Base-by-base conservation (phyloP, 192 early-diverging fungal species). In the Coemansia sp. region DNA sequence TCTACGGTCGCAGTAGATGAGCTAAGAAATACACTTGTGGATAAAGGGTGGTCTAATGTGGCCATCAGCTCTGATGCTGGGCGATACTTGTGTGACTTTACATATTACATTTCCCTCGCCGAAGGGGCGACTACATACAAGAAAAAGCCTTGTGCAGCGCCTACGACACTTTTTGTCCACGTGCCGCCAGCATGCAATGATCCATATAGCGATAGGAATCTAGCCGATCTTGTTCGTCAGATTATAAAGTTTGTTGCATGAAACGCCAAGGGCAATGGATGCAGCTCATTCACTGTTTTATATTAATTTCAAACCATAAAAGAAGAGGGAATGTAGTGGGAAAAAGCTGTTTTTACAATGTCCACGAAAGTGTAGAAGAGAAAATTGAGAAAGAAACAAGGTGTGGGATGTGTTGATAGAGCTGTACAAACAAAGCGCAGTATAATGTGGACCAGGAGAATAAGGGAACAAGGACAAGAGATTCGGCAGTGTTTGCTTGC, bases 71-170 rank as follows among this genome's bases (percentile, higher is more conserved):
- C 63, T 49, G 85, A 89, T 52, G 86, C 87, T 4, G 87, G 87
- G 11, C 69, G 68, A 0, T 89, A 89, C 54, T 56, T 89, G 21
- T 89, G 87, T 76, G 87, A 89, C 43, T 89, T 79, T 62, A 86
- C 86, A 7, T 87, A 85, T 54, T 89, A 87, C 37, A 71, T 70
- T 8, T 85, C 85, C 44, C 72, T 89, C 61, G 81, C 76, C 1
- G 76, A 79, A 59, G 63, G 45, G 0, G 56, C 58, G 54, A 68
- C 58, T 10, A 61, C 50, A 39, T 74, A 74, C 44, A 50, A 65
- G 42, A 45, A 44, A 2, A 38, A 66, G 6, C 48, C 53, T 12
- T 39, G 61, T 21, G 32, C 67, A 32, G 68, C 48, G 21, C 76
- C 76, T n/a, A 39, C 63, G 40, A 75, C 72, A n/a, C 56, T 85